Conservation (phyloP, 2,329 filamentous ascomycete genomes). For the Chaetomium olivaceum region DNA sequence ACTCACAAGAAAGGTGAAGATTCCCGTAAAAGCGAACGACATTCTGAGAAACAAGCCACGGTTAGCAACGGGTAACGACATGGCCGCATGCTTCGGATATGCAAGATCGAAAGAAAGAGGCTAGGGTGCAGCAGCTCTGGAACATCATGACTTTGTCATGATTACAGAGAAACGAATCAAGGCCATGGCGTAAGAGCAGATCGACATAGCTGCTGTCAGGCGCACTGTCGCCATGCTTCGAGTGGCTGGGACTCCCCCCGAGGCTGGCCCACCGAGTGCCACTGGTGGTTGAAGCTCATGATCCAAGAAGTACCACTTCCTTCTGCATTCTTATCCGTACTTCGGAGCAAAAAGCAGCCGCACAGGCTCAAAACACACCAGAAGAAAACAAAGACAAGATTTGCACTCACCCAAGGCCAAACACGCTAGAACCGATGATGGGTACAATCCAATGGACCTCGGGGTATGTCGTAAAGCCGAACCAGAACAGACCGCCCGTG, state of each 20-base stretch:
- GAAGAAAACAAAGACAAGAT: not conserved
- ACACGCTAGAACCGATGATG: slow-evolving; percentile 70
- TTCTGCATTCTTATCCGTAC: slow-evolving; percentile 1
- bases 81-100: slow-evolving; percentile 34
- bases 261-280: not conserved
- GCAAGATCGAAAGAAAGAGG: slow-evolving; percentile 32
- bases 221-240: not conserved
- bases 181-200: not conserved
- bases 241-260: not conserved
- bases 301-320: not conserved
- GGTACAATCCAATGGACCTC: slow-evolving; percentile 75
- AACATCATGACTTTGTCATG: slow-evolving; percentile 35
- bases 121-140: slow-evolving; percentile 29
- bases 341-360: not conserved
- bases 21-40: slow-evolving; percentile 76
- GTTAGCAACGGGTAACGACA: slow-evolving; percentile 31
- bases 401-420: slow-evolving; percentile 65
- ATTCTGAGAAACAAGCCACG: slow-evolving; percentile 50
- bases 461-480: slow-evolving; percentile 80
- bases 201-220: not conserved
- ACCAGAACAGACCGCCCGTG: slow-evolving; percentile 81
- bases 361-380: not conserved
- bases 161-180: slow-evolving; percentile 30
- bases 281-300: not conserved
- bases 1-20: slow-evolving; percentile 84